Base-by-base conservation (phyloP, 805 yeast genomes). In the Candida pseudoglaebosa region DNA sequence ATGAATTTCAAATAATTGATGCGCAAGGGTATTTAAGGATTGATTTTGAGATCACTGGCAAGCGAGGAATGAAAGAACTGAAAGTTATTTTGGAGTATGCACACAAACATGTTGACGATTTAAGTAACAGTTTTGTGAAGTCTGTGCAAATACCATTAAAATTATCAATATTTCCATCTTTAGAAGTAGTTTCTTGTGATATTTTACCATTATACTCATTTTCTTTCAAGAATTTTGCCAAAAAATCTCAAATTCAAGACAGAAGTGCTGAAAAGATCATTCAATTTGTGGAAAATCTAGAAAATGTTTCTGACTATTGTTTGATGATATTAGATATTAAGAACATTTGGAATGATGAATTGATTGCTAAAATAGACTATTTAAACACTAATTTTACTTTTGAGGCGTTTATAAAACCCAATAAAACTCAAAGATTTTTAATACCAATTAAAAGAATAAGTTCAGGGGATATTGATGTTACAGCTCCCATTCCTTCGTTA, bases 131-230 rank as follows among this genome's bases (percentile, higher is more conserved):
- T 17, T 66, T 59, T 41, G 67, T 75, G 13, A 72, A 91, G 48
- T 72, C 73, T 15, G 60, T 89, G 10, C 75, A 73, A 10, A 73
- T 88, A 2, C 91, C 96, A 0, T 68, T 86, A 20, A 71, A 78
- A 32, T 70, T 84, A 3, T 77, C 91, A 0, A 86, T 87, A 2
- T 72, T 80, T 44, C 78, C 90, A 2, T 77, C 89, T 34, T 71
- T 85, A 29, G 95, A 85, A 47, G 57, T 87, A 3, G 81, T 83
- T 2, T 81, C 86, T 3, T 83, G 82, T 55, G 95, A 88, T 50
- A 63, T 91, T 4, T 59, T 87, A 12, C 89, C 88, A 1, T 51
- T 83, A 28, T 56, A 44, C 45, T 63, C 43, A 5, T 49, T 64
- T 3, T 51, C 61, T 0, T 41, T 58, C 12, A 44, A 48, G 24